A percentile compares a stretch with the other conserved stretches of the same genome.
These are phyloP conservation scores for Aspergillus asperescens DNA, from an alignment of 495 filamentous ascomycete species.

Conservation along the genomic window DNA sequence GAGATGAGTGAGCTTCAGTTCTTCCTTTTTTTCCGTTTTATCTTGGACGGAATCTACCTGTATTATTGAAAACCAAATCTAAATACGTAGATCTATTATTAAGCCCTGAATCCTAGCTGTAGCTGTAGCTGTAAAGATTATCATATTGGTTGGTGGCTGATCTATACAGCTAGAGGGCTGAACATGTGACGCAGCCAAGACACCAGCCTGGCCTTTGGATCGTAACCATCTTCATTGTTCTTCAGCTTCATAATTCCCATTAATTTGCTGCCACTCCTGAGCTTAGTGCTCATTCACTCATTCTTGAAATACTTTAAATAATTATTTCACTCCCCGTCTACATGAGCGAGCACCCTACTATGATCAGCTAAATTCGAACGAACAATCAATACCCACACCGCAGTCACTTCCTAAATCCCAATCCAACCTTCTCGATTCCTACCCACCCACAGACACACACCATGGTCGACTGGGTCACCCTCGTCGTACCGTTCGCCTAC, in stretches of 20 bases:
- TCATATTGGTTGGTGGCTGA: background rate
- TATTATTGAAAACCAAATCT: conserved; percentile 3
- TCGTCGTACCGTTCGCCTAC: conserved; percentile 80
- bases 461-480: conserved; percentile 73
- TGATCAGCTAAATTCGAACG: conserved; percentile 1
- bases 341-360: background rate
- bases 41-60: conserved; percentile 7
- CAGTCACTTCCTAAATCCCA: background rate
- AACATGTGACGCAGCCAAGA: conserved; percentile 26
- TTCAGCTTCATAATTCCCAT: background rate
- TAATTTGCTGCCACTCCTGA: background rate
- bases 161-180: background rate
- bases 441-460: background rate
- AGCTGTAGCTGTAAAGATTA: too few species aligned
- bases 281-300: background rate
- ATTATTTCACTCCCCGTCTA: background rate
- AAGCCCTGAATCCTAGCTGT: too few species aligned
- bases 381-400: background rate
- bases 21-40: background rate
- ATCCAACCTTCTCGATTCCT: background rate
- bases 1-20: background rate
- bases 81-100: background rate
- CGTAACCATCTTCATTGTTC: background rate
- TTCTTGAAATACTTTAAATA: background rate
- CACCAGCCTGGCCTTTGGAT: conserved; percentile 34